phyloP scores from a whole-genome alignment of 106 monocot genomes.

The Acanthochlamys bracteata region DNA sequence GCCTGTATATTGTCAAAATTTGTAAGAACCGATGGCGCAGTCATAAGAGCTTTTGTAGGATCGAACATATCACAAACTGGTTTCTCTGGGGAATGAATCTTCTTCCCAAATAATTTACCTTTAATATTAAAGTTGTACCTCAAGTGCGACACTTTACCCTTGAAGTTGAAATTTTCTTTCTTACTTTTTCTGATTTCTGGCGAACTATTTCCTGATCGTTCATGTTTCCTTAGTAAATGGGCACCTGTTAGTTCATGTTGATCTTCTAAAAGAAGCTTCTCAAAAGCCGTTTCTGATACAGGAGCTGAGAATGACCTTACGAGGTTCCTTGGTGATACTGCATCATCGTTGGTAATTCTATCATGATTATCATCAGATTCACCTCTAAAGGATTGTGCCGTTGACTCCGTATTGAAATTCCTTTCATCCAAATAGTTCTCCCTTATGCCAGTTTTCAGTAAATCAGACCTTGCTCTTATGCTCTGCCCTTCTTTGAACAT shows the following conservation, averaged over 20 bases:
- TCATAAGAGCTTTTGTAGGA: slow-evolving; percentile 13
- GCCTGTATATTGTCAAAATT: slow-evolving; percentile 33
- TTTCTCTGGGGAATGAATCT: slow-evolving; percentile 26
- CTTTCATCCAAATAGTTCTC: slow-evolving; percentile 25
- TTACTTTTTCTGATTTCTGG: slow-evolving; percentile 26
- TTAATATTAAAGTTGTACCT: slow-evolving; percentile 48
- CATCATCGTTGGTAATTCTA: slow-evolving; percentile 7
- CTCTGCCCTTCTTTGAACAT: slow-evolving; percentile 20
- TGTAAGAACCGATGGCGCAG: slow-evolving; percentile 30
- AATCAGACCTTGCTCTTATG: slow-evolving; percentile 24
- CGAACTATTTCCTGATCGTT: slow-evolving; percentile 23
- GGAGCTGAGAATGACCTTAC: slow-evolving; percentile 76
- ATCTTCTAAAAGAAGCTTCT: slow-evolving; percentile 55
- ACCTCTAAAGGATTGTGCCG: slow-evolving; percentile 34
- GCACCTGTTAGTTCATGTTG: slow-evolving; percentile 23
- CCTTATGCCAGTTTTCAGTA: slow-evolving; percentile 23
- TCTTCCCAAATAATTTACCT: slow-evolving; percentile 66
- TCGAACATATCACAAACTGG: slow-evolving; percentile 19
- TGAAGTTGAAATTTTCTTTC: slow-evolving; percentile 60
- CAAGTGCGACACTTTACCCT: slow-evolving; percentile 52
- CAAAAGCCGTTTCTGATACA: slow-evolving; percentile 55
- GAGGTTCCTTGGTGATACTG: slow-evolving; percentile 46
- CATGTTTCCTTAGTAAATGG: slow-evolving; percentile 29
- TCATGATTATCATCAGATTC: slow-evolving; percentile 14
- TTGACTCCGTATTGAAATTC: slow-evolving; percentile 16